A percentile compares a stretch with the other conserved stretches of the same genome.
Evolutionary conservation across 148 eudicot genomes (phyloP).

Genomic region (Camellia sinensis): DNA sequence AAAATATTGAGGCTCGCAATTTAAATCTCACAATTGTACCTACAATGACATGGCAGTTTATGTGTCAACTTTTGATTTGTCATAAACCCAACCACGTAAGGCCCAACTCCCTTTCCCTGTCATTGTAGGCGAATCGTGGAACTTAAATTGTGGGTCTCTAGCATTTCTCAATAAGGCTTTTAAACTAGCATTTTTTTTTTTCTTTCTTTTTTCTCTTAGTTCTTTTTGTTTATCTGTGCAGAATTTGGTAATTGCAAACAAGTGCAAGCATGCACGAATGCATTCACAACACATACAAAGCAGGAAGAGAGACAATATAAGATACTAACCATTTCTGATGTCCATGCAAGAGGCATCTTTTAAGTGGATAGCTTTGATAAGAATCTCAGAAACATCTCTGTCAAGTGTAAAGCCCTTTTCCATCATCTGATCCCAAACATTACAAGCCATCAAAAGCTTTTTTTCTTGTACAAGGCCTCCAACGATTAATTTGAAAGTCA

Average conservation of each 20-base stretch:
- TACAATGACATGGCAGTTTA: too few relatives aligned
- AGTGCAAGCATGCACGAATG: neutral
- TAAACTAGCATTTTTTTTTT: neutral
- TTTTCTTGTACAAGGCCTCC: conserved; percentile 61
- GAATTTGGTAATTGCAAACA: neutral
- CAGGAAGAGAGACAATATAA: neutral
- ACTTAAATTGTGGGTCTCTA: too few relatives aligned
- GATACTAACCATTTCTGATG: conserved; percentile 25
- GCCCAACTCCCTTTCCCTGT: too few relatives aligned
- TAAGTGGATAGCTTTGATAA: conserved; percentile 51
- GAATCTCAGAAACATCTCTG: conserved; percentile 56
- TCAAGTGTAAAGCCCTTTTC: conserved; percentile 90
- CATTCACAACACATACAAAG: neutral
- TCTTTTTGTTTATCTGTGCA: neutral
- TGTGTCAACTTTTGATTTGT: too few relatives aligned
- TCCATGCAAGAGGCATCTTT: conserved; percentile 28
- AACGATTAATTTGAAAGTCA: conserved; percentile 75
- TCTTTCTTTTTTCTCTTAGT: neutral
- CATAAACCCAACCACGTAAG: too few relatives aligned
- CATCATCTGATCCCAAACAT: conserved; percentile 94
- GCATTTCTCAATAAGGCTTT: too few relatives aligned
- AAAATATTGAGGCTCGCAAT: too few relatives aligned
- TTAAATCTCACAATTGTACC: too few relatives aligned
- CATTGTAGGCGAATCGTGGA: too few relatives aligned
- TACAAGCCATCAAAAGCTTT: conserved; percentile 64